Evolutionary conservation across 1,139 yeast genomes (phyloP).

Genomic region (Nakaseomyces kungkrabaensis): DNA sequence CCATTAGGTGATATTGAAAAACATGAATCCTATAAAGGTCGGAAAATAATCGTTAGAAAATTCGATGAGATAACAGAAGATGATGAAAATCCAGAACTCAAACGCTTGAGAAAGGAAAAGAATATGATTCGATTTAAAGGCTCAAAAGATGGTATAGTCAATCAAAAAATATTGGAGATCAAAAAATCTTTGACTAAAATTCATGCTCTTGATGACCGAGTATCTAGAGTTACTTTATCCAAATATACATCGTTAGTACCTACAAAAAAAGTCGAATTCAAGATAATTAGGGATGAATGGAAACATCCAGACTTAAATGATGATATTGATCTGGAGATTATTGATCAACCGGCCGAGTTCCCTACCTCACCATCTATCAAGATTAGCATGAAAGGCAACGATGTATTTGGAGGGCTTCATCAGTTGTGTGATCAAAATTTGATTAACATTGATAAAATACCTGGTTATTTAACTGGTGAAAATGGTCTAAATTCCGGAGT

Average conservation of each 20-base stretch:
- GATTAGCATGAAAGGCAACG: conserved; percentile 53
- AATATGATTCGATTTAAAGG: conserved; percentile 56
- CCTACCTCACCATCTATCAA: conserved; percentile 9
- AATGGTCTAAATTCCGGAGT: conserved; percentile 44
- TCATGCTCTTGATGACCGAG: conserved; percentile 4
- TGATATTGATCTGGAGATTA: conserved; percentile 12
- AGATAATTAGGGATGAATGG: conserved; percentile 4
- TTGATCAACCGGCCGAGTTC: background rate
- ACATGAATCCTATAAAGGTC: conserved; percentile 21
- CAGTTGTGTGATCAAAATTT: conserved; percentile 50
- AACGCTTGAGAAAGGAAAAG: conserved; percentile 23
- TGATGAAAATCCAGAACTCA: conserved; percentile 15
- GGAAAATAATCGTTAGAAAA: conserved; percentile 7
- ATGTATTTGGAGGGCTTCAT: conserved; percentile 73
- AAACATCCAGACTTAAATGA: conserved; percentile 8
- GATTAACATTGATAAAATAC: conserved; percentile 47
- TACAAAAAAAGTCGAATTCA: conserved; percentile 16
- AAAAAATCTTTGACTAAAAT: conserved; percentile 16
- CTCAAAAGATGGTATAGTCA: conserved; percentile 31
- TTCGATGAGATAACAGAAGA: conserved; percentile 5
- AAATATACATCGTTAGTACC: conserved; percentile 18
- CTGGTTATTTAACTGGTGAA: conserved; percentile 78
- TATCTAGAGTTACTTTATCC: conserved; percentile 3
- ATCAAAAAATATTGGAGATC: conserved; percentile 34
- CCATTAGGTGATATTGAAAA: conserved; percentile 39